Evolutionary conservation across 192 early-diverging fungal species (phyloP), one percentile per base, ranked within the genome.

Genomic region (Entomortierella lignicola): DNA sequence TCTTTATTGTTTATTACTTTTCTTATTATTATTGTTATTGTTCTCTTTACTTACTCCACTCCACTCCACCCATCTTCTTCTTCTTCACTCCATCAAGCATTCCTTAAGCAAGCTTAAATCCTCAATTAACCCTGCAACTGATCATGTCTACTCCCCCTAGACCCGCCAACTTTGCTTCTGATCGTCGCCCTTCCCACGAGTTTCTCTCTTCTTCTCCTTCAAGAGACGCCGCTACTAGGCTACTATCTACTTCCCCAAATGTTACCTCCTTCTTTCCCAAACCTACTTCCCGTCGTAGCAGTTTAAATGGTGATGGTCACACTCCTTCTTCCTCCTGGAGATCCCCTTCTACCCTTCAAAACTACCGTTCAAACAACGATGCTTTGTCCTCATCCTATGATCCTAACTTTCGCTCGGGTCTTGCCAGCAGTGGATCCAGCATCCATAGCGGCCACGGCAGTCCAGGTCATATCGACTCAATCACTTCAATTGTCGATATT

Each of bases 401-500:
- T 44, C 29, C 44, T 26, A 21, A 6, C 4, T 44, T 63, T 42
- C 61, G 75, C 32, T 44, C 62, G n/a, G 75, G 75, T 15, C 30
- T 66, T 17, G 75, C 70, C 17, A 79, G 75, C 58, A 79, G 75
- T 47, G 55, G 67, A 23, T 70, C 60, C 43, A 79, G 75, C 32
- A 70, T 70, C 47, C 61, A 70, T 13, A 63, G 75, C 50, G 66
- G 68, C 57, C 64, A 63, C 17, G 42, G 43, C 42, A 39, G 21
- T 7, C 60, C 48, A 20, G 53, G 54, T 23, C 23, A 64, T n/a
- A n/a, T 21, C 26, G 74, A 77, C 32, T 52, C 55, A 12, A 59
- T 70, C 52, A 62, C 57, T 32, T 64, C 74, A 2, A 29, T 69
- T n/a, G 66, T 83, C 41, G 82, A 88, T 54, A 83, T 88, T 39